Conservation (phyloP, 2,329 filamentous ascomycete species). For the Ophiostoma quercus region DNA sequence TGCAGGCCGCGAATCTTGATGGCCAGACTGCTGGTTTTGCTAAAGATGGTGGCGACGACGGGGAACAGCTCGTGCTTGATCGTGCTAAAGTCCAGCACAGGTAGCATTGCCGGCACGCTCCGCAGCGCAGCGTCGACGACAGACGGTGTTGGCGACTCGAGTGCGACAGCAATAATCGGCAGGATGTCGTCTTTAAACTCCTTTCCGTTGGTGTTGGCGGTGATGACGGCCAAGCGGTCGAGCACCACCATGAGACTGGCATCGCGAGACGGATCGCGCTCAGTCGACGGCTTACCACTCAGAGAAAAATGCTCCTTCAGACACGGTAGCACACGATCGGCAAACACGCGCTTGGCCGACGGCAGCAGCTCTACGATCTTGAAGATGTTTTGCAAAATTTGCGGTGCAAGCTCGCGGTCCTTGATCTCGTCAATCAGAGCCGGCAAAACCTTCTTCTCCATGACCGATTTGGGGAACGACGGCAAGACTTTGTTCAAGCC, state of each 20-base stretch:
- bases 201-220: conserved; percentile 77
- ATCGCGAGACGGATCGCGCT: conserved; percentile 78
- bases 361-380: conserved; percentile 78
- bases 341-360: conserved; percentile 70
- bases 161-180: conserved; percentile 74
- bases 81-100: conserved; percentile 88
- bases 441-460: conserved; percentile 90
- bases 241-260: conserved; percentile 87
- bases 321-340: conserved; percentile 77
- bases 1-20: conserved; percentile 93
- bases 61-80: conserved; percentile 97
- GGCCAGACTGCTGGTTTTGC: conserved; percentile 83
- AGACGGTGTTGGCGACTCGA: conserved; percentile 84
- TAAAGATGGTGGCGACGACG: conserved; percentile 83
- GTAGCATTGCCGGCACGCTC: conserved; percentile 72
- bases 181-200: conserved; percentile 95
- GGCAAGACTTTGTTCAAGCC: conserved; percentile 81
- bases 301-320: conserved; percentile 77
- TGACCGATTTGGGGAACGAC: conserved; percentile 86
- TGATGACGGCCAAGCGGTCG: conserved; percentile 71
- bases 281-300: conserved; percentile 50
- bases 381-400: conserved; percentile 88
- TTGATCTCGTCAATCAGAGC: conserved; percentile 90
- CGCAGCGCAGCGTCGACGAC: conserved; percentile 81
- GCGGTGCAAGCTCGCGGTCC: conserved; percentile 76